Percentiles rank a stretch among this genome's conserved stretches.
Conservation (phyloP, 1,139 yeast genomes). For the Saccharomycopsis crataegensis region DNA sequence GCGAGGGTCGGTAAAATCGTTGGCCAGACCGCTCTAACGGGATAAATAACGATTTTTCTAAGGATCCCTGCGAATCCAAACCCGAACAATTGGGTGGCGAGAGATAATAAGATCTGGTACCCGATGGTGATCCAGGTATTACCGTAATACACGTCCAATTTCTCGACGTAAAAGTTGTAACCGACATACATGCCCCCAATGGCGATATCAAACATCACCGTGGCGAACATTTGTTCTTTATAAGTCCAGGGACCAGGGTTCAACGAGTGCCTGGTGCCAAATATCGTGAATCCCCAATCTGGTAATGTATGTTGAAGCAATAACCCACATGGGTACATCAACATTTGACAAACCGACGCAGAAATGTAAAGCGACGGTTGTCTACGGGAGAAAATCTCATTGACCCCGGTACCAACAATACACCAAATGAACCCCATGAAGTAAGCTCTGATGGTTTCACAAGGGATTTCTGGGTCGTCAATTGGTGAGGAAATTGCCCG, state of each 20-base stretch:
- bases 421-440: conserved; percentile 49
- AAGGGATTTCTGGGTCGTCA: conserved; percentile 42
- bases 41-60: conserved; percentile 50
- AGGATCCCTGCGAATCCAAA: conserved; percentile 56
- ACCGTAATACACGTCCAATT: conserved; percentile 34
- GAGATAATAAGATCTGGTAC: conserved; percentile 41
- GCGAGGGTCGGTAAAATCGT: conserved; percentile 47
- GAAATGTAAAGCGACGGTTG: conserved; percentile 41
- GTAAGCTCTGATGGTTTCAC: conserved; percentile 53
- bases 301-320: conserved; percentile 37
- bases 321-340: conserved; percentile 51
- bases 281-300: conserved; percentile 36
- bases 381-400: conserved; percentile 52
- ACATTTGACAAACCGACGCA: conserved; percentile 45
- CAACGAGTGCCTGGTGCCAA: conserved; percentile 34
- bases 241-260: conserved; percentile 59
- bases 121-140: conserved; percentile 40
- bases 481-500: conserved; percentile 48
- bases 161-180: conserved; percentile 39
- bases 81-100: conserved; percentile 53
- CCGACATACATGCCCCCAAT: conserved; percentile 36
- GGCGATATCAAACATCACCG: conserved; percentile 38
- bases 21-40: conserved; percentile 52
- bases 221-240: conserved; percentile 63
- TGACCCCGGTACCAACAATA: conserved; percentile 46